Evolutionary conservation across 257 asterid genomes (phyloP).

Genomic region (Nicotiana paniculata): DNA sequence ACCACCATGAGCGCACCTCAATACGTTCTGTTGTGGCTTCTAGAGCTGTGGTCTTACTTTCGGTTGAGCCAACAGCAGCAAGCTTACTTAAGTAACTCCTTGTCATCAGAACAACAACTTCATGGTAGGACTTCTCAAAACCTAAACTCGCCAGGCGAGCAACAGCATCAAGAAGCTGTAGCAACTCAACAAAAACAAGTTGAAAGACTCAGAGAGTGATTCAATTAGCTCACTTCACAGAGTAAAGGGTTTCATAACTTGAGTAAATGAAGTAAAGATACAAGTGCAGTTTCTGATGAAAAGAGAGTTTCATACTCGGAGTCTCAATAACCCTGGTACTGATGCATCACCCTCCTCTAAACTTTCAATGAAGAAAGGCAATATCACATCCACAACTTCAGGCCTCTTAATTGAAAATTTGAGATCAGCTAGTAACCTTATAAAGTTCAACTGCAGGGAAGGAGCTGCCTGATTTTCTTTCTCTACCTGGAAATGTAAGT

Average conservation of each 20-base stretch:
- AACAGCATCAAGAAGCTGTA: slow-evolving; percentile 99
- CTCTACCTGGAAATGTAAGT: slow-evolving; percentile 50
- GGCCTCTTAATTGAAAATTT: slow-evolving; percentile 68
- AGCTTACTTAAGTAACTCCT: slow-evolving; percentile 93
- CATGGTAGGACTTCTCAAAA: slow-evolving; percentile 93
- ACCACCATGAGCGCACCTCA: slow-evolving; percentile 48
- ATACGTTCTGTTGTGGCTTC: slow-evolving; percentile 94
- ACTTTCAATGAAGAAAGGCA: slow-evolving; percentile 88
- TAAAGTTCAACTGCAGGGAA: slow-evolving; percentile 72
- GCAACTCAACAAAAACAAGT: slow-evolving; percentile 53
- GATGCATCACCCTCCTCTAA: slow-evolving; percentile 99
- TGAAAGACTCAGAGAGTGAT: slow-evolving; percentile 34
- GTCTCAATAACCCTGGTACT: slow-evolving; percentile 77
- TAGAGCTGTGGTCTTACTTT: slow-evolving; percentile 66
- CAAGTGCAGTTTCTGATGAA: slow-evolving; percentile 1
- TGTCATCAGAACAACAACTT: slow-evolving; percentile 85
- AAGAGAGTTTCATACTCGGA: slow-evolving; percentile 52
- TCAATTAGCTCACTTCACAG: not conserved
- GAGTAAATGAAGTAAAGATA: not conserved
- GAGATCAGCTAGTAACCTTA: slow-evolving; percentile 78
- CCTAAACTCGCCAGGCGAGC: slow-evolving; percentile 99
- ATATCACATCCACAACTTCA: slow-evolving; percentile 90
- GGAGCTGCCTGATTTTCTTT: slow-evolving; percentile 69
- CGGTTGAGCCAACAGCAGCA: slow-evolving; percentile 75
- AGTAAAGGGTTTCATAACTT: not conserved